Percentiles rank a stretch among this genome's conserved stretches.
Evolutionary conservation across 345 rosid genomes (phyloP).

Genomic region (Linum tenue): DNA sequence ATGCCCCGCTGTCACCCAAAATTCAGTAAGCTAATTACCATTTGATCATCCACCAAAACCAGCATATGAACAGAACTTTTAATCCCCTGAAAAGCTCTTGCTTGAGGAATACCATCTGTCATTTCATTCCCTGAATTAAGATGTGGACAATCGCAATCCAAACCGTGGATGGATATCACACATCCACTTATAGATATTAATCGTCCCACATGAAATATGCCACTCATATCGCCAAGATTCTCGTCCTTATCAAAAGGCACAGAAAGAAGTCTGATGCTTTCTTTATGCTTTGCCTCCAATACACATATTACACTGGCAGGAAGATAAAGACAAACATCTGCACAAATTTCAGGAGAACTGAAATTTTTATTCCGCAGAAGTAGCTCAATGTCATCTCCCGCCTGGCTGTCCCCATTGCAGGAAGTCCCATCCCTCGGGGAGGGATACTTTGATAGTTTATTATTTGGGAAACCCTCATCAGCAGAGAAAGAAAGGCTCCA

Average conservation of each 20-base stretch:
- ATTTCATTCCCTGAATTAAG: constrained; percentile 17
- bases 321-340: constrained; percentile 49
- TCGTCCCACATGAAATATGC: constrained; percentile 52
- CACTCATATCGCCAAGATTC: constrained; percentile 20
- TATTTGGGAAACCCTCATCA: constrained; percentile 24
- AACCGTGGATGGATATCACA: constrained; percentile 41
- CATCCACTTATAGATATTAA: constrained; percentile 44
- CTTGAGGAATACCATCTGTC: constrained; percentile 16
- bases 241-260: constrained; percentile 22
- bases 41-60: constrained; percentile 40
- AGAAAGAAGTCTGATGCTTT: constrained; percentile 23
- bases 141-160: constrained; percentile 22
- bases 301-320: constrained; percentile 29
- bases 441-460: constrained; percentile 21
- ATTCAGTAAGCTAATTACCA: constrained; percentile 30
- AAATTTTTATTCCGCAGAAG: constrained; percentile 3
- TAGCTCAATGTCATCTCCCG: constrained; percentile 21
- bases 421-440: constrained; percentile 13
- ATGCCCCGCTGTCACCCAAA: background rate
- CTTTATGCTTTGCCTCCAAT: constrained; percentile 32
- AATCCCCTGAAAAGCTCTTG: constrained; percentile 19
- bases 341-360: constrained; percentile 23
- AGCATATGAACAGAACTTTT: constrained; percentile 33
- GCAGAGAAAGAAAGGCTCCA: constrained; percentile 50
- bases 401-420: constrained; percentile 20